These are phyloP conservation scores for Serendipita sp. DNA, from an alignment of 768 basidiomycete species.

Conservation along the genomic window DNA sequence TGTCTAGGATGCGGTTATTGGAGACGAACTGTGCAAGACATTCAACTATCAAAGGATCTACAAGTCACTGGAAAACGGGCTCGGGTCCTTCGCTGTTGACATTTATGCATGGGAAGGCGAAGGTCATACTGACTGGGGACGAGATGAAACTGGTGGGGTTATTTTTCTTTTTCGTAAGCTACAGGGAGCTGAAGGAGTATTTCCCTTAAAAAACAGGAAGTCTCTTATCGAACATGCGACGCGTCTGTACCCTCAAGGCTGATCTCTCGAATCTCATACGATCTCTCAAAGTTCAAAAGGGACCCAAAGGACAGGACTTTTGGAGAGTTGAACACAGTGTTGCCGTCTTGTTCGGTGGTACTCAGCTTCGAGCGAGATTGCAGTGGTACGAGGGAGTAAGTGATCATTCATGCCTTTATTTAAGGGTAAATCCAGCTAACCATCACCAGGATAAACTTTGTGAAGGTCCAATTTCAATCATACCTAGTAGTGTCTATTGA, in stretches of 20 bases:
- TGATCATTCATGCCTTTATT: neutral
- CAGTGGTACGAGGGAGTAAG: slow-evolving; percentile 7
- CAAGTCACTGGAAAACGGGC: neutral
- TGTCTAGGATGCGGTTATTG: neutral
- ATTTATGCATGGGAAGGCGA: slow-evolving; percentile 3
- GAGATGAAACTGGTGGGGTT: neutral
- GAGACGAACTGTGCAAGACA: neutral
- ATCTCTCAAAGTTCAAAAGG: neutral
- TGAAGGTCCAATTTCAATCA: neutral
- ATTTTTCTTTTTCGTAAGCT: neutral
- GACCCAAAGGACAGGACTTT: neutral
- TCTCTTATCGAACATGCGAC: neutral
- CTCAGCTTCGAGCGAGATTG: neutral
- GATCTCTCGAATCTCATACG: slow-evolving; percentile 3
- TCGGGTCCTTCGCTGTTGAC: slow-evolving; percentile 1
- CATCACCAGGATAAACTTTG: neutral
- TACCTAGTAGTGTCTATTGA: neutral
- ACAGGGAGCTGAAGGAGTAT: too few relatives aligned
- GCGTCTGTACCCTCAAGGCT: slow-evolving; percentile 6
- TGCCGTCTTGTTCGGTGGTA: slow-evolving; percentile 5
- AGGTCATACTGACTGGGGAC: slow-evolving; percentile 4
- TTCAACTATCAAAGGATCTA: slow-evolving; percentile 5
- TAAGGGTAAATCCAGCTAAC: neutral
- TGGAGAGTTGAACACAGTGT: slow-evolving; percentile 4
- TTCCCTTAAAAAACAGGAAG: neutral